Evolutionary conservation across 192 early-diverging fungal species (phyloP).

Genomic region (Backusella mclennaniae): DNA sequence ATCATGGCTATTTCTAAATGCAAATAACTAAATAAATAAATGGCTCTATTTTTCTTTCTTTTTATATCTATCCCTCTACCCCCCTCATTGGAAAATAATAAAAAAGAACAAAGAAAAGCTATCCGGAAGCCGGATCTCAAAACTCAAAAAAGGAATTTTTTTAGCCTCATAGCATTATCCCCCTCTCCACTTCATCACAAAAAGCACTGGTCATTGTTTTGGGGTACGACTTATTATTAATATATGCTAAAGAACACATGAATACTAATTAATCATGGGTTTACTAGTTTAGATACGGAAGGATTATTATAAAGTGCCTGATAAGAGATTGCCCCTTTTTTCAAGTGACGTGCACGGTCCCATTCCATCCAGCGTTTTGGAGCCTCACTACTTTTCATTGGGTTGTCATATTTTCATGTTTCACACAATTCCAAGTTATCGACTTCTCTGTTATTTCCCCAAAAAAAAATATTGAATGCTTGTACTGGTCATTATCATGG

Average conservation of each 20-base stretch:
- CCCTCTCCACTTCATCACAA: not conserved
- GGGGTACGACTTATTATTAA: not conserved
- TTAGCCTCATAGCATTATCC: not conserved
- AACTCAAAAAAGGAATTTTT: conserved; percentile 1
- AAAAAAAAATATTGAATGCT: not conserved
- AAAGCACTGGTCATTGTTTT: not conserved
- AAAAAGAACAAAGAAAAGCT: too few species aligned
- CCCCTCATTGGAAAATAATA: not conserved
- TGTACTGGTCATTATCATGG: too few species aligned
- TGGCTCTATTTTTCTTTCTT: not conserved
- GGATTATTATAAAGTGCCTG: not conserved
- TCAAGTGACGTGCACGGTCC: not conserved
- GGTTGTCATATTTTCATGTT: not conserved
- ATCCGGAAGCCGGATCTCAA: not conserved
- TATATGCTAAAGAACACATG: not conserved
- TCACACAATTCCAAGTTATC: not conserved
- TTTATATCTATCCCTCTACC: not conserved
- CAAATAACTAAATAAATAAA: not conserved
- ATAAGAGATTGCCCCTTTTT: not conserved
- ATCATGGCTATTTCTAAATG: not conserved
- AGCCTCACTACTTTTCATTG: not conserved
- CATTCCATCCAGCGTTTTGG: not conserved
- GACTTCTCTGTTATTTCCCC: not conserved
- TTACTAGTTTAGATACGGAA: not conserved
- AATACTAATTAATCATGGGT: not conserved